These are phyloP conservation scores for Fusarium temperatum DNA, from an alignment of 2,329 filamentous ascomycete genomes.

Conservation along the genomic window DNA sequence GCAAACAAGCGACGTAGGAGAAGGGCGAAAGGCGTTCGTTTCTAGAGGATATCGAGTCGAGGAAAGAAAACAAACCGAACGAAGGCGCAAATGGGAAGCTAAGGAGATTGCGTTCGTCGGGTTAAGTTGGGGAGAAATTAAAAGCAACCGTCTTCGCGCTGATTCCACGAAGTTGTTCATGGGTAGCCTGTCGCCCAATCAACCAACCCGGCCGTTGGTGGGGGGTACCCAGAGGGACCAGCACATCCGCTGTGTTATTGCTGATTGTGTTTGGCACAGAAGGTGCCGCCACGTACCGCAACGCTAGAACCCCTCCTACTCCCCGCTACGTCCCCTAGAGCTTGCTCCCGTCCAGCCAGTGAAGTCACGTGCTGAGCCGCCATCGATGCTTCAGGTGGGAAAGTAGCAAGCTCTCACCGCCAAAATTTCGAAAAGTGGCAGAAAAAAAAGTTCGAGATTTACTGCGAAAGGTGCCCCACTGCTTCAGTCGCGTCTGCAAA, in stretches of 20 bases:
- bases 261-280: background rate
- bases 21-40: background rate
- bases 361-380: conserved; percentile 28
- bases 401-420: conserved; percentile 40
- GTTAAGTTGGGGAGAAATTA: conserved; percentile 44
- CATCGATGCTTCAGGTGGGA: background rate
- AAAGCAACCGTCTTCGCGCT: conserved; percentile 38
- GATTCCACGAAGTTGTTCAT: conserved; percentile 39
- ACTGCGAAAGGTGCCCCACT: conserved; percentile 31
- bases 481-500: conserved; percentile 31
- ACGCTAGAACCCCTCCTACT: conserved; percentile 17
- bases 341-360: background rate
- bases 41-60: conserved; percentile 7
- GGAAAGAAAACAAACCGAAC: conserved; percentile 1
- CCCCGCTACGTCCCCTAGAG: conserved; percentile 17
- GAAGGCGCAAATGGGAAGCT: conserved; percentile 14
- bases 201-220: conserved; percentile 38
- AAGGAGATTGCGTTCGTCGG: conserved; percentile 37
- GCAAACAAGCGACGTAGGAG: background rate
- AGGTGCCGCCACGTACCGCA: conserved; percentile 29
- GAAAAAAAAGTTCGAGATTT: conserved; percentile 45
- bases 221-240: conserved; percentile 40
- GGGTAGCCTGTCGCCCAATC: conserved; percentile 43
- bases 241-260: conserved; percentile 10
- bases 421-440: conserved; percentile 46